A percentile compares a stretch with the other conserved stretches of the same genome.
phyloP scores from a whole-genome alignment of 345 rosid species.

The Pugionium dolabratum region DNA sequence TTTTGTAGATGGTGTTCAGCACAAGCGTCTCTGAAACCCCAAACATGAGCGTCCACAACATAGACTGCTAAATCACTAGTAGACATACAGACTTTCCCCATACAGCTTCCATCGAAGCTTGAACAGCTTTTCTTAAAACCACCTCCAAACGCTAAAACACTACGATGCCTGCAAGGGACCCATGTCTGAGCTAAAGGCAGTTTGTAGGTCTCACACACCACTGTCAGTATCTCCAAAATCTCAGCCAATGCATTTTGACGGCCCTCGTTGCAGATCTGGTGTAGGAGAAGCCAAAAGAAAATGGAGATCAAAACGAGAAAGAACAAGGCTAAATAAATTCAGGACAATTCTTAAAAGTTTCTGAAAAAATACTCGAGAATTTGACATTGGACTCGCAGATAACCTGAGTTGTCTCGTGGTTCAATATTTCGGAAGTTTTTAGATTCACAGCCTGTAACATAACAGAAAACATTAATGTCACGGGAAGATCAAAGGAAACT shows the following conservation, averaged over 20 bases:
- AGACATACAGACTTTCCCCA: slow-evolving; percentile 91
- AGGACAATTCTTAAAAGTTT: slow-evolving; percentile 38
- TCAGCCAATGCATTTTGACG: slow-evolving; percentile 88
- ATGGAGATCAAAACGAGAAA: slow-evolving; percentile 37
- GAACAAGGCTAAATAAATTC: slow-evolving; percentile 27
- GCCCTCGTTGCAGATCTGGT: slow-evolving; percentile 89
- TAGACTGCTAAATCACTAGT: slow-evolving; percentile 84
- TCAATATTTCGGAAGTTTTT: slow-evolving; percentile 83
- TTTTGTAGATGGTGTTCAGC: slow-evolving; percentile 93
- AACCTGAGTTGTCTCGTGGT: slow-evolving; percentile 73
- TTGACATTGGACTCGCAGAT: slow-evolving; percentile 39
- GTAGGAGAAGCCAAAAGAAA: slow-evolving; percentile 29
- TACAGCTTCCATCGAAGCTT: slow-evolving; percentile 87
- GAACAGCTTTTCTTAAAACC: slow-evolving; percentile 86
- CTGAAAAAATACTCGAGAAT: slow-evolving; percentile 41
- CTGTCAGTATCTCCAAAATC: slow-evolving; percentile 84
- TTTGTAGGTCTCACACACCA: slow-evolving; percentile 79
- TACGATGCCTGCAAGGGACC: slow-evolving; percentile 94
- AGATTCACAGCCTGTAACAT: slow-evolving; percentile 83
- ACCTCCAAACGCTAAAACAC: slow-evolving; percentile 78
- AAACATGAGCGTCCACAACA: slow-evolving; percentile 82
- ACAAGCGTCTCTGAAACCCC: slow-evolving; percentile 97
- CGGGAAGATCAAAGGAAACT: background rate
- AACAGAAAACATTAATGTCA: background rate
- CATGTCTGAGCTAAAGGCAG: slow-evolving; percentile 97